phyloP scores from a whole-genome alignment of 129 eudicot genomes.

The Helianthus tuberosus region DNA sequence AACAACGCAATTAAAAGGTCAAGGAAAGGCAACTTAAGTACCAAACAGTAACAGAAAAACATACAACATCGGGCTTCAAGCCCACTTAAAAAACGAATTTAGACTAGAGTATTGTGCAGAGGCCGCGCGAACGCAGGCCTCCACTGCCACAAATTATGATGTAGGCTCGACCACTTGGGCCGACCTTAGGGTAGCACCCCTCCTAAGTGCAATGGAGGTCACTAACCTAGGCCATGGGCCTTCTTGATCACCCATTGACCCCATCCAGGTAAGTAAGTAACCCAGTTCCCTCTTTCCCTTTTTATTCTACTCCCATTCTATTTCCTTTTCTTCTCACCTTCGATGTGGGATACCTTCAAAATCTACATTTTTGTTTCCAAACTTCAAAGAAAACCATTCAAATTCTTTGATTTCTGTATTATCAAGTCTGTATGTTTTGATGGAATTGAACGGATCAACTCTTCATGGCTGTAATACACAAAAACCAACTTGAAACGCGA shows the following conservation, averaged over 20 bases:
- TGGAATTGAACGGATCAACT: too few species aligned
- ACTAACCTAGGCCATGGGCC: conserved; percentile 43
- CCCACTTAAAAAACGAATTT: too few species aligned
- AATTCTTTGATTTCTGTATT: too few species aligned
- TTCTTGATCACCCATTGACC: conserved; percentile 46
- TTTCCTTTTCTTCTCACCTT: background rate
- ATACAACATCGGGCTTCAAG: too few species aligned
- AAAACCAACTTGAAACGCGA: too few species aligned
- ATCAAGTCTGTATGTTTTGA: too few species aligned
- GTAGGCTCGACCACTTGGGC: conserved; percentile 51
- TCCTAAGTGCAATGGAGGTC: conserved; percentile 40
- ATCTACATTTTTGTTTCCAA: background rate
- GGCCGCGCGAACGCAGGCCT: conserved; percentile 73
- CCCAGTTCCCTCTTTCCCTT: background rate
- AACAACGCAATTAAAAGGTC: too few species aligned
- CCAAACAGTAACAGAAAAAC: too few species aligned
- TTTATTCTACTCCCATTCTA: background rate
- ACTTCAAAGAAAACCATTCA: background rate
- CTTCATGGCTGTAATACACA: too few species aligned
- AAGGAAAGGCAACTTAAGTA: too few species aligned
- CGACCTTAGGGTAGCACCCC: conserved; percentile 46
- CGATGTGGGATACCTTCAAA: background rate
- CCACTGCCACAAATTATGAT: conserved; percentile 57
- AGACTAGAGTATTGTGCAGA: conserved; percentile 8
- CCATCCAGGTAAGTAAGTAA: conserved; percentile 40